Base-by-base conservation (phyloP, 1,284 basidiomycete species). In the Puccinia horiana region DNA sequence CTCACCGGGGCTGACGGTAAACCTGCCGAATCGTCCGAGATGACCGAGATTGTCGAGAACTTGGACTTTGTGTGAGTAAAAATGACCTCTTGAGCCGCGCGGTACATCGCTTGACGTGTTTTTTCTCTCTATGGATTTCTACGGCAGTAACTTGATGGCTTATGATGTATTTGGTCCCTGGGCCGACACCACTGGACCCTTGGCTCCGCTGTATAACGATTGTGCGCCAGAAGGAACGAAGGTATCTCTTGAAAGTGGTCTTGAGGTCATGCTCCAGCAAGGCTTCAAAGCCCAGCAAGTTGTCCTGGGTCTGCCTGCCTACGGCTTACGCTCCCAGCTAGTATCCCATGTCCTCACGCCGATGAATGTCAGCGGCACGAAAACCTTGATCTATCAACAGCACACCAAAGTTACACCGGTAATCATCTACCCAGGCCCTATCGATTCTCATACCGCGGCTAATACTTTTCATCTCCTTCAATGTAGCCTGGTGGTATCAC, bases 221-320 rank as follows among this genome's bases (percentile, higher is more conserved):
- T 82, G 80, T 26, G 72, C 80, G 14, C 56, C 72, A n/a, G 58
- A 29, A 11, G 52, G 26, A n/a, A n/a, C 23, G 0, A n/a, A n/a
- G 0, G 23, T 42, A 40, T 75, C 73, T 2, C 16, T 75, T 4
- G 58, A 82, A 52, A 67, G 58, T n/a, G 72, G 70, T 29, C 23
- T 75, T 16, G 32, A 40, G 29, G 58, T 56, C 0, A 29, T 69
- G 18, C 20, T 52, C 4, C 54, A 67, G 35, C 72, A 76, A 67
- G 80, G 80, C n/a, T 82, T 82, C 58, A 75, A 76, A 52, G 26
- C 80, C 23, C 9, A 9, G 2, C 80, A 82, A 61, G 40, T 82
- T 20, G 20, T 75, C 18, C 52, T 76, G 32, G 80, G 80, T 40
- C 37, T 82, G 18, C 61, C 80, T 2, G 80, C 35, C n/a, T 82